These are phyloP conservation scores for Polychytrium aggregatum DNA, from an alignment of 192 early-diverging fungal species.

Conservation along the genomic window DNA sequence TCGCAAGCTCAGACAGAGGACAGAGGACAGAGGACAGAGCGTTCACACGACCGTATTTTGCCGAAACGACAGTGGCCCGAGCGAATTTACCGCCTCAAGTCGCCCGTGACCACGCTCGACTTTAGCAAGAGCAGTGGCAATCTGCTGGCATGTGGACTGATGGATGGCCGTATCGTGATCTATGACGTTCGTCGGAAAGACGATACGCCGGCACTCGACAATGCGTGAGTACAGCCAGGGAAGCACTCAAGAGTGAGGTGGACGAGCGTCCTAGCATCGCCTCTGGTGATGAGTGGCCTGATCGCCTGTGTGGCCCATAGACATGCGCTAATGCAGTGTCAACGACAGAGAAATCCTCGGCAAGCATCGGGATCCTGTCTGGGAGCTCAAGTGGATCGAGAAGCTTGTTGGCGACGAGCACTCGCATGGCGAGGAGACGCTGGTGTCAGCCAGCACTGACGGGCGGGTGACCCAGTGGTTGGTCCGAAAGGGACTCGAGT, in stretches of 20 bases:
- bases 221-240: constrained; percentile 15
- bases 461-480: constrained; percentile 47
- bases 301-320: too few relatives aligned
- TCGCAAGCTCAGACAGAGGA: too few relatives aligned
- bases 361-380: constrained; percentile 50
- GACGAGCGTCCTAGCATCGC: too few relatives aligned
- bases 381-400: constrained; percentile 54
- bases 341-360: constrained; percentile 27
- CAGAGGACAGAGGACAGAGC: too few relatives aligned
- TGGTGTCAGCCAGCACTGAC: constrained; percentile 44
- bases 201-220: constrained; percentile 31
- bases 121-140: constrained; percentile 38
- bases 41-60: too few relatives aligned
- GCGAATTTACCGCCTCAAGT: constrained; percentile 28
- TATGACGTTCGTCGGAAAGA: constrained; percentile 39
- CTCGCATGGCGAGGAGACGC: constrained; percentile 28
- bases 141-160: constrained; percentile 40
- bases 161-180: constrained; percentile 36
- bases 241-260: too few relatives aligned
- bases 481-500: constrained; percentile 43
- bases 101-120: constrained; percentile 42
- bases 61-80: constrained; percentile 54
- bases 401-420: constrained; percentile 37
- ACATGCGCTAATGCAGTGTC: neutral
- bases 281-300: too few relatives aligned